Evolutionary conservation across 108 stramenopile genomes (phyloP).

Genomic region (Cafeteria roenbergensis): DNA sequence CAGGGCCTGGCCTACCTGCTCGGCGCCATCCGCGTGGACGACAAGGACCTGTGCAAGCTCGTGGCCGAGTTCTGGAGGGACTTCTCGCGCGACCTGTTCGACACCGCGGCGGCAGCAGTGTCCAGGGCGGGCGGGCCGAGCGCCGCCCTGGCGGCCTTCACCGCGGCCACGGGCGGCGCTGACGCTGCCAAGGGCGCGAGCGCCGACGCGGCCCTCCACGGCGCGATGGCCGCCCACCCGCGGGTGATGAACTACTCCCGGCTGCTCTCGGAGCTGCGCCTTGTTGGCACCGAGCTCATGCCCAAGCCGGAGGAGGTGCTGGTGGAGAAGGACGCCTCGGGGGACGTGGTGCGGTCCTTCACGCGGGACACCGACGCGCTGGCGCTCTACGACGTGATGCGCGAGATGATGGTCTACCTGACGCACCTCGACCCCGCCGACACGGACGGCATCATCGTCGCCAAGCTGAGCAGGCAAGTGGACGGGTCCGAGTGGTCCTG

Average conservation of each 20-base stretch:
- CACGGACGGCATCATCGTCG: constrained; percentile 91
- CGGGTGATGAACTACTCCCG: constrained; percentile 66
- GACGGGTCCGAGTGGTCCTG: constrained; percentile 60
- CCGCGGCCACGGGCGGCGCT: no score
- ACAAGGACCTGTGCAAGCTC: constrained; percentile 94
- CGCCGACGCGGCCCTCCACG: background rate
- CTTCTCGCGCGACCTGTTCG: constrained; percentile 84
- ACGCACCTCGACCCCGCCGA: constrained; percentile 93
- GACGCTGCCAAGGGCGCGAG: no score
- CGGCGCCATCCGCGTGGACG: constrained; percentile 75
- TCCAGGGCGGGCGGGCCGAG: background rate
- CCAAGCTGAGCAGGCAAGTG: constrained; percentile 84
- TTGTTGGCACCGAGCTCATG: constrained; percentile 92
- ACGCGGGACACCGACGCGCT: constrained; percentile 96
- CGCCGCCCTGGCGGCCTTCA: no score
- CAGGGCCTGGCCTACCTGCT: constrained; percentile 82
- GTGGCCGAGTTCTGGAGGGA: constrained; percentile 93
- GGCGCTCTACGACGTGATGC: constrained; percentile 97
- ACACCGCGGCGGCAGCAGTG: no score
- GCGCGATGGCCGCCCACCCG: constrained; percentile 16
- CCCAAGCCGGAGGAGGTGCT: constrained; percentile 99
- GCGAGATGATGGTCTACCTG: constrained; percentile 89
- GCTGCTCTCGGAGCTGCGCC: constrained; percentile 70
- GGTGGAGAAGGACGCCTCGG: constrained; percentile 95
- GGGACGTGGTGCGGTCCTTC: constrained; percentile 85